Percentiles rank a stretch among this genome's conserved stretches.
phyloP scores from a whole-genome alignment of 2,329 filamentous ascomycete genomes.

The Penicillium sp. region DNA sequence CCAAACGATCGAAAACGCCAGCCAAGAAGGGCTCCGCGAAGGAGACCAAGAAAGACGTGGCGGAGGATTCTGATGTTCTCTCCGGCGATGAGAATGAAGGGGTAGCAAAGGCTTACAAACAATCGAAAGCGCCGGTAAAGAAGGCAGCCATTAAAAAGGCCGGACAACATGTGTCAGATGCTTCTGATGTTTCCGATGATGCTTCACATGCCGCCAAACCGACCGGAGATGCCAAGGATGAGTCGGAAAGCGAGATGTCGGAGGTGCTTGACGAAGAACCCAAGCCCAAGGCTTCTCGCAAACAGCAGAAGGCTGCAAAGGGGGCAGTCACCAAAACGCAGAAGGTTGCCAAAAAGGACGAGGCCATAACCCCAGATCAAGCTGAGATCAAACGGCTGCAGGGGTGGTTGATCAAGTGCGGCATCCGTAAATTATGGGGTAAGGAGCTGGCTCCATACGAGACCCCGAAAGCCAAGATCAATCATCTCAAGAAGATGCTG shows the following conservation, averaged over 20 bases:
- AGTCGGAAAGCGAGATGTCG: slow-evolving; percentile 64
- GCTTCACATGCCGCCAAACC: slow-evolving; percentile 14
- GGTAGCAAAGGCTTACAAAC: slow-evolving; percentile 20
- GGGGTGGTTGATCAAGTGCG: slow-evolving; percentile 81
- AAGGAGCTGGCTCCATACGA: slow-evolving; percentile 74
- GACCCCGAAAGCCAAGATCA: slow-evolving; percentile 73
- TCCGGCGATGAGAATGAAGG: slow-evolving; percentile 25
- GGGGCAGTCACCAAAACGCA: slow-evolving; percentile 31
- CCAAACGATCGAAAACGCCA: slow-evolving; percentile 16
- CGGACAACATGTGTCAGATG: slow-evolving; percentile 5
- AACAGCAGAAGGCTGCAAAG: slow-evolving; percentile 37
- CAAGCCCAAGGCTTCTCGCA: slow-evolving; percentile 57
- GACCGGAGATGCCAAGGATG: slow-evolving; percentile 44
- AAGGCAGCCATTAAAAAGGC: slow-evolving; percentile 5
- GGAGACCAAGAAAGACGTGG: slow-evolving; percentile 7
- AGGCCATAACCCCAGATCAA: slow-evolving; percentile 59
- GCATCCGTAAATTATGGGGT: slow-evolving; percentile 86
- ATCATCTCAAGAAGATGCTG: slow-evolving; percentile 74
- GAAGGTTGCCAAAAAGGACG: slow-evolving; percentile 44
- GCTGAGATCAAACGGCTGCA: slow-evolving; percentile 86
- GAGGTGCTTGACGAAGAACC: slow-evolving; percentile 72
- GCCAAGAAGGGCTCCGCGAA: slow-evolving; percentile 6
- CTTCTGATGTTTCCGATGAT: slow-evolving; percentile 16
- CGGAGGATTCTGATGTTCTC: slow-evolving; percentile 3
- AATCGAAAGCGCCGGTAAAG: slow-evolving; percentile 10